phyloP scores from a whole-genome alignment of 1,139 yeast genomes.

The Pichia sp. region DNA sequence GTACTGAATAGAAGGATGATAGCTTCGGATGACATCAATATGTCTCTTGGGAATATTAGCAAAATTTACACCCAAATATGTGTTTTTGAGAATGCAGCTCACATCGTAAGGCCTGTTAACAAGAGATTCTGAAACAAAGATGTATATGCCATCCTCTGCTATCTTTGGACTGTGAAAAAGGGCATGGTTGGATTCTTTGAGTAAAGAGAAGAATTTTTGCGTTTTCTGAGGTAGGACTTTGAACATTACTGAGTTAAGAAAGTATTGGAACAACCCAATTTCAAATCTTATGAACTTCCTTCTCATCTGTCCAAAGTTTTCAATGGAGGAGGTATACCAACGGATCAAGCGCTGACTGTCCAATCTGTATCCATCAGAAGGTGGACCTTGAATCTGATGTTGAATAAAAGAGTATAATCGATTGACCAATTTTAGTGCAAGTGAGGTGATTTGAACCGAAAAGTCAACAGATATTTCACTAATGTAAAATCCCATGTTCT shows the following conservation, averaged over 20 bases:
- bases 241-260: conserved; percentile 72
- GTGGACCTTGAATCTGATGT: conserved; percentile 66
- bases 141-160: conserved; percentile 71
- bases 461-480: conserved; percentile 84
- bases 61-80: conserved; percentile 32
- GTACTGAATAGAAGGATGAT: conserved; percentile 17
- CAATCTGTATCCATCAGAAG: conserved; percentile 37
- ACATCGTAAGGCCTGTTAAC: conserved; percentile 39
- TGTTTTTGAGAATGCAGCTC: conserved; percentile 29
- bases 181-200: conserved; percentile 68
- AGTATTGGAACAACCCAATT: conserved; percentile 56
- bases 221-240: conserved; percentile 55
- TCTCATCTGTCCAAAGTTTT: conserved; percentile 78
- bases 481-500: conserved; percentile 66
- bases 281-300: conserved; percentile 80
- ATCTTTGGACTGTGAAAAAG: conserved; percentile 55
- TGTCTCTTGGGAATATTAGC: conserved; percentile 30
- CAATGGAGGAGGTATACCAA: conserved; percentile 81
- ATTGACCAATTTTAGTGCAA: conserved; percentile 64
- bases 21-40: conserved; percentile 22
- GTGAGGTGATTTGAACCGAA: conserved; percentile 66
- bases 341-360: conserved; percentile 60
- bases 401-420: conserved; percentile 68
- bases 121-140: conserved; percentile 63
- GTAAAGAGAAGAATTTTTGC: conserved; percentile 50